phyloP scores from a whole-genome alignment of 2,329 filamentous ascomycete genomes.

The Trichoderma lentiforme region DNA sequence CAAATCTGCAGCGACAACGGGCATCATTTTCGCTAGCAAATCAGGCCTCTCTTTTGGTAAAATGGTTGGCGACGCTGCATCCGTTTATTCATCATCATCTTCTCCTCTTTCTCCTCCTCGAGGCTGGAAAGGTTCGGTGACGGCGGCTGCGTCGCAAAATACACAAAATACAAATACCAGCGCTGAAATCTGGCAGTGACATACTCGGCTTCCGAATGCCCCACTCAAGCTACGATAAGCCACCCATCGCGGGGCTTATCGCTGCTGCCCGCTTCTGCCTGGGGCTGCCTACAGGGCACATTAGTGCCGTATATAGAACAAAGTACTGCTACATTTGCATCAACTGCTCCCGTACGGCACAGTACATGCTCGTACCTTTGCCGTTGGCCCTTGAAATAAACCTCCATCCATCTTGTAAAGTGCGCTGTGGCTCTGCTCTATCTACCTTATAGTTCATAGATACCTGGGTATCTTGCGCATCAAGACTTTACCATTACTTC shows the following conservation, averaged over 20 bases:
- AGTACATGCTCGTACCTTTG: background rate
- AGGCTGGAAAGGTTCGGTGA: too few species aligned
- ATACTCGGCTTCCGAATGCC: background rate
- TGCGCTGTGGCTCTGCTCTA: background rate
- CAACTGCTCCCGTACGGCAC: background rate
- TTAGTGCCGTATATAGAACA: background rate
- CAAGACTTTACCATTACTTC: background rate
- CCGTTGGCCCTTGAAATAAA: background rate
- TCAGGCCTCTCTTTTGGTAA: background rate
- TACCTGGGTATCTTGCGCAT: background rate
- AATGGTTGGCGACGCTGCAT: background rate
- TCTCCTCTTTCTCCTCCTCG: background rate
- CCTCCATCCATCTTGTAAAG: background rate
- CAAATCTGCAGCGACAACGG: background rate
- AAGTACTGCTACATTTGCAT: background rate
- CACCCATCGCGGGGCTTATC: constrained; percentile 17
- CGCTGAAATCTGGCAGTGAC: background rate
- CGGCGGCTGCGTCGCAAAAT: background rate
- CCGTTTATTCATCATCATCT: background rate
- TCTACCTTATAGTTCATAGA: background rate
- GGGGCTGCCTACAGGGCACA: background rate
- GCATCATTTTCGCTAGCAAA: background rate
- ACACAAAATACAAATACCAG: background rate
- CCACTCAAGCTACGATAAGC: constrained; percentile 21
- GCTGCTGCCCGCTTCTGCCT: constrained; percentile 20